Base-by-base conservation (phyloP, 2,329 filamentous ascomycete species). In the Ascochyta lentis region DNA sequence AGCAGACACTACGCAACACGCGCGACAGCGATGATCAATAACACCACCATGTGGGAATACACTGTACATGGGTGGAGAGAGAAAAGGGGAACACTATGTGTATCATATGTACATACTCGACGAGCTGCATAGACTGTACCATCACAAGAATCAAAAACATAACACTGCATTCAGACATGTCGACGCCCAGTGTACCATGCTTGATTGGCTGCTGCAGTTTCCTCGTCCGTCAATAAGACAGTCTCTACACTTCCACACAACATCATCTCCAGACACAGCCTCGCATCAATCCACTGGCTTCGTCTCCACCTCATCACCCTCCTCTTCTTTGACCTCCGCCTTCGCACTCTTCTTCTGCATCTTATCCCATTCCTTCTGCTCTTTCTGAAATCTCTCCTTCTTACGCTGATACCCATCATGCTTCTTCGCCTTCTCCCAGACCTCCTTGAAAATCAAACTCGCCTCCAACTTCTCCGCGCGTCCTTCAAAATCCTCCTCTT, bases 401-500 rank as follows among this genome's bases (percentile, higher is more conserved):
- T 77, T 62, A 41, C 58, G 62, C 56, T 69, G 27, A 69, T 84
- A 84, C 27, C 71, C 77, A 57, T 79, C 75, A 67, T 81, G 73
- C 29, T 50, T 65, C 71, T 78, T 72, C 76, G 83, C 62, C 68
- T 65, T 70, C 59, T 80, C 76, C 83, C 81, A 85, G 3, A 78
- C 75, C 57, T 72, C 76, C 42, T 75, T 76, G 57, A 85, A 85
- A 1, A 84, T 72, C 53, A 69, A 64, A 60, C 80, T 83, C 3
- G 80, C 79, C 45, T 77, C 76, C 52, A 78, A 61, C 71, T 85
- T 86, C 68, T 84, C 83, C 48, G 75, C 69, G 65, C 72, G 77
- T 22, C 77, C 82, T 49, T 75, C 67, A 66, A 84, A 80, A 0
- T 62, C 76, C 38, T 68, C 65, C 58, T 77, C 80, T 67, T 79